Evolutionary conservation across 2,329 filamentous ascomycete species (phyloP).

Genomic region (Erysiphe pulchra): DNA sequence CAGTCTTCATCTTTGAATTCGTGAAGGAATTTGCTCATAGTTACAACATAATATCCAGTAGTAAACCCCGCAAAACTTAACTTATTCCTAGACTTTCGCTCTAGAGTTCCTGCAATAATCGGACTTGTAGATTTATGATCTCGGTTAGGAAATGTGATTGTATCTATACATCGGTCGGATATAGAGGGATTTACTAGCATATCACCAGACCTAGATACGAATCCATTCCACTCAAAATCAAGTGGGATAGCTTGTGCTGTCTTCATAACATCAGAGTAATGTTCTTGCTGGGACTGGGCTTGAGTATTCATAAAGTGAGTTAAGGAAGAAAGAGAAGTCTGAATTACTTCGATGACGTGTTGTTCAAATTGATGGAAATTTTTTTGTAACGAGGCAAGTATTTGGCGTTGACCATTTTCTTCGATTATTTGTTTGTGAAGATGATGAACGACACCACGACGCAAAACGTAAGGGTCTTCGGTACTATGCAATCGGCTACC

Average conservation of each 20-base stretch:
- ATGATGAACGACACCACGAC: constrained; percentile 57
- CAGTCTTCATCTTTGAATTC: constrained; percentile 88
- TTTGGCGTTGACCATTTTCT: constrained; percentile 89
- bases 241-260: constrained; percentile 51
- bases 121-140: constrained; percentile 55
- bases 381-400: constrained; percentile 74
- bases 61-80: constrained; percentile 49
- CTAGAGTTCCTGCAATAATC: constrained; percentile 65
- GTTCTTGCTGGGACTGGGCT: constrained; percentile 51
- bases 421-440: constrained; percentile 77
- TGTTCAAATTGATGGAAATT: constrained; percentile 72
- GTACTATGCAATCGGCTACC: constrained; percentile 42
- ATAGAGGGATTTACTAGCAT: constrained; percentile 56
- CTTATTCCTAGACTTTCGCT: constrained; percentile 77
- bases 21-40: constrained; percentile 68
- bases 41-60: constrained; percentile 72
- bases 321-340: constrained; percentile 63
- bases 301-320: constrained; percentile 58
- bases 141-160: constrained; percentile 71
- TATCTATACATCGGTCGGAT: constrained; percentile 45
- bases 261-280: constrained; percentile 64
- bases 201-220: constrained; percentile 43
- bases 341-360: constrained; percentile 60
- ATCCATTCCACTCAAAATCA: constrained; percentile 83
- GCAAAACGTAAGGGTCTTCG: constrained; percentile 74